Conservation (phyloP, 805 yeast genomes). For the Kluyveromyces lactis region DNA sequence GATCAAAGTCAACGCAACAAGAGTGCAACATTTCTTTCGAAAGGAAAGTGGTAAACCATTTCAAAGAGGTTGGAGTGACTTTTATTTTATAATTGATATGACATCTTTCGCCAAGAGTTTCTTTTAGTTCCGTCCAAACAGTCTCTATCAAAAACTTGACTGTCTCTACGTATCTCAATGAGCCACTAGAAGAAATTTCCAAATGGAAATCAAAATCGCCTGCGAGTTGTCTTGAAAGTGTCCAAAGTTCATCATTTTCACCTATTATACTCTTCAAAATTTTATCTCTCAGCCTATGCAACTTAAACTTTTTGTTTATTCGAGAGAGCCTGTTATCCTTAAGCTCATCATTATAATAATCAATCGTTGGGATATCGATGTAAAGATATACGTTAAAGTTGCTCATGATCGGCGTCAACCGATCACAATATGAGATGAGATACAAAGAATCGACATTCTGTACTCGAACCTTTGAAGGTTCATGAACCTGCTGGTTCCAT, state of each 20-base stretch:
- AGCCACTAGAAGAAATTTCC: conserved; percentile 22
- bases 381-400: conserved; percentile 19
- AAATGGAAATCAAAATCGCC: conserved; percentile 8
- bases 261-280: conserved; percentile 22
- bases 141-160: conserved; percentile 24
- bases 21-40: conserved; percentile 12
- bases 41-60: conserved; percentile 27
- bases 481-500: conserved; percentile 2
- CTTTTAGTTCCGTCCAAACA: conserved; percentile 13
- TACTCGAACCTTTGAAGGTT: conserved; percentile 18
- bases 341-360: conserved; percentile 27
- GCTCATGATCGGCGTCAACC: conserved; percentile 6
- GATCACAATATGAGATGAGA: conserved; percentile 23
- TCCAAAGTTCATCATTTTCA: conserved; percentile 21
- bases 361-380: conserved; percentile 29
- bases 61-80: conserved; percentile 23
- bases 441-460: conserved; percentile 23
- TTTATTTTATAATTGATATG: conserved; percentile 16
- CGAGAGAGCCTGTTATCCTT: conserved; percentile 19
- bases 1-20: conserved; percentile 16
- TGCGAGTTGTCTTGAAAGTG: conserved; percentile 6
- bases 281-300: conserved; percentile 19
- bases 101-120: conserved; percentile 7
- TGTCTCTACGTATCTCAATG: conserved; percentile 28
- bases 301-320: conserved; percentile 24